These are phyloP conservation scores for Globisporangium spiculum DNA, from an alignment of 352 stramenopile genomes.

Conservation along the genomic window DNA sequence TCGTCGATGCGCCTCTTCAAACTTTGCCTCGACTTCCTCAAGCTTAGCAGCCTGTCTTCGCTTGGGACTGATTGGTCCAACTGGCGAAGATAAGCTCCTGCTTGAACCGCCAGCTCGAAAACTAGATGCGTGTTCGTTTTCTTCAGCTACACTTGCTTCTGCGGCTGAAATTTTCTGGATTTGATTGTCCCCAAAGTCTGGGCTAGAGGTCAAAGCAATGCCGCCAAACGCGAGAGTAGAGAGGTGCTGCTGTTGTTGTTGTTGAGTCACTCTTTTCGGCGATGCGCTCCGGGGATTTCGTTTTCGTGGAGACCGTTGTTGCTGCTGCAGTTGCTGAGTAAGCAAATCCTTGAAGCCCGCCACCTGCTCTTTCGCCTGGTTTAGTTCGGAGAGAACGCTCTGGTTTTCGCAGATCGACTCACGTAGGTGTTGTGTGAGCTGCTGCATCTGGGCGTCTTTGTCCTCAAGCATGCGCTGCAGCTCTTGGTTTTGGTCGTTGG, in stretches of 20 bases:
- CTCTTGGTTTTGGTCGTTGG: slow-evolving; percentile 35
- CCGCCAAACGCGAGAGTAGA: neutral
- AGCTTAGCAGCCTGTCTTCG: slow-evolving; percentile 16
- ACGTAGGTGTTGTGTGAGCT: slow-evolving; percentile 42
- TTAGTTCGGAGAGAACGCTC: slow-evolving; percentile 42
- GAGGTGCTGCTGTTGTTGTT: neutral
- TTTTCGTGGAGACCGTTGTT: slow-evolving; percentile 28
- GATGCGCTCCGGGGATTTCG: neutral
- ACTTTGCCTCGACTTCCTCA: slow-evolving; percentile 39
- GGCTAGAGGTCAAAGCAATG: neutral
- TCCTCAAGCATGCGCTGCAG: slow-evolving; percentile 37
- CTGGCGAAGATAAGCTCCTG: slow-evolving; percentile 8
- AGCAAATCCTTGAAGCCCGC: slow-evolving; percentile 25
- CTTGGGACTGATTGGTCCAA: slow-evolving; percentile 20
- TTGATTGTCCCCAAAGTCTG: neutral
- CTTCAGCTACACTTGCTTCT: neutral
- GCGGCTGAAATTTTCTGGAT: neutral
- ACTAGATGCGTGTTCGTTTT: no score
- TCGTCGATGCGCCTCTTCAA: slow-evolving; percentile 44
- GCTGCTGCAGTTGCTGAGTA: slow-evolving; percentile 11
- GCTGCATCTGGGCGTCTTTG: slow-evolving; percentile 33
- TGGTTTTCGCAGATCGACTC: slow-evolving; percentile 64
- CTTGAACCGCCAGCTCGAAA: neutral
- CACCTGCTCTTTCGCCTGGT: slow-evolving; percentile 34
- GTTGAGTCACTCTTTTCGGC: neutral